Conservation (phyloP, 1,284 basidiomycete species). For the Dichomitus squalens region DNA sequence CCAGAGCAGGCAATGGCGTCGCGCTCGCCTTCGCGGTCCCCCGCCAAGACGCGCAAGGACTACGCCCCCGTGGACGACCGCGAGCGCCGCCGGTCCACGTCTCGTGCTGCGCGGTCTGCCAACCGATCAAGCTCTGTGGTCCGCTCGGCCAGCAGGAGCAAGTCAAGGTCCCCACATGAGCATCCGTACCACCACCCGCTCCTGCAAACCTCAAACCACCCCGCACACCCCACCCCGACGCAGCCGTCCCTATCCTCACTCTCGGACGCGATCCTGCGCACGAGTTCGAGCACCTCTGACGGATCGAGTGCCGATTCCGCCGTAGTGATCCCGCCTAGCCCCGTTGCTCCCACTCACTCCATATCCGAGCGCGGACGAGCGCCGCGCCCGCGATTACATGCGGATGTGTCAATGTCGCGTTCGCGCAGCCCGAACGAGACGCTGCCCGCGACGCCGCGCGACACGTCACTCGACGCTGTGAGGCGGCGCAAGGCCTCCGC, state of each 20-base stretch:
- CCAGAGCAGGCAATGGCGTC: conserved; percentile 24
- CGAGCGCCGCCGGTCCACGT: conserved; percentile 24
- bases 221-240: conserved; percentile 21
- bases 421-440: conserved; percentile 29
- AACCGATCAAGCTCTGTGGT: conserved; percentile 29
- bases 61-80: conserved; percentile 29
- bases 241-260: conserved; percentile 27
- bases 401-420: conserved; percentile 23
- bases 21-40: conserved; percentile 27
- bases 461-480: conserved; percentile 13
- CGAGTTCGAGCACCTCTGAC: conserved; percentile 28
- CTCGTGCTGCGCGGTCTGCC: conserved; percentile 21
- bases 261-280: conserved; percentile 29
- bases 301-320: conserved; percentile 35
- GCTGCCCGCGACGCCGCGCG: conserved; percentile 25
- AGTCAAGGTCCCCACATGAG: conserved; percentile 27
- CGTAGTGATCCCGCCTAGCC: conserved; percentile 31
- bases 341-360: conserved; percentile 17
- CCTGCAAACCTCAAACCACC: conserved; percentile 13
- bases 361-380: conserved; percentile 22
- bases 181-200: conserved; percentile 20
- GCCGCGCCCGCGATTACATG: conserved; percentile 12
- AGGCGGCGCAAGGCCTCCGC: conserved; percentile 24
- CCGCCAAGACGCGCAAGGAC: conserved; percentile 18
- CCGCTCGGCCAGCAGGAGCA: conserved; percentile 30